Conservation (phyloP, 495 filamentous ascomycete species). For the Tetracladium marchalianum region DNA sequence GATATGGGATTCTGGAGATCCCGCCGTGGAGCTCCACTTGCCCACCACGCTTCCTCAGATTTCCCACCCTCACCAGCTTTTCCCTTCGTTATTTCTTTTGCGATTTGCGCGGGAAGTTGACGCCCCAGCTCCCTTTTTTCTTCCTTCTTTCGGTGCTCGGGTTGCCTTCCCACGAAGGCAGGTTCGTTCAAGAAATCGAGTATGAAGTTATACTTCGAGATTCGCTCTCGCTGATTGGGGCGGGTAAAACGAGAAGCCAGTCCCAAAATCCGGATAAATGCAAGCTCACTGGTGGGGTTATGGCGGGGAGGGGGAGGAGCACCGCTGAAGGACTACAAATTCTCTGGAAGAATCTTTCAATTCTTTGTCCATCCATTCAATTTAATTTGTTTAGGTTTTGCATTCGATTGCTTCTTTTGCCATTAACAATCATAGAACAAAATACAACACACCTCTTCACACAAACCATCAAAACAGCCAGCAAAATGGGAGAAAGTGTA, state of each 20-base stretch:
- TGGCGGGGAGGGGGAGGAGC: slow-evolving; percentile 1
- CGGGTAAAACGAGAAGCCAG: neutral
- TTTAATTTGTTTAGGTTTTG: neutral
- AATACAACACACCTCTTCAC: neutral
- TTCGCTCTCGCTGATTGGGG: slow-evolving; percentile 3
- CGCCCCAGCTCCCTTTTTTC: neutral
- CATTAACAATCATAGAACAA: neutral
- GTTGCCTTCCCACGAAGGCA: neutral
- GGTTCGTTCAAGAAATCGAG: no score
- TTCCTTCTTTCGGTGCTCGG: neutral
- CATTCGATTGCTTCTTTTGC: neutral
- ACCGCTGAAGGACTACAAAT: neutral
- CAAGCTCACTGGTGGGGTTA: slow-evolving; percentile 2
- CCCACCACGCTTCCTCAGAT: neutral
- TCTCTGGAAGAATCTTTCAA: neutral
- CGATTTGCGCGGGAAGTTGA: neutral
- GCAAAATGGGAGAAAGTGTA: slow-evolving; percentile 1
- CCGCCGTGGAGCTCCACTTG: no score
- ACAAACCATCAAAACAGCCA: neutral
- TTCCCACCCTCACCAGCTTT: neutral
- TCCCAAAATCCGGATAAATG: slow-evolving; percentile 4
- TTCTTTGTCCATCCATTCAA: neutral
- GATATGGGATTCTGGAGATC: no score
- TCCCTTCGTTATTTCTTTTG: neutral
- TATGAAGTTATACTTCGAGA: neutral